Evolutionary conservation across 2,329 filamentous ascomycete genomes (phyloP), one percentile per base, ranked within the genome.

Genomic region (Microdochium bolleyi): DNA sequence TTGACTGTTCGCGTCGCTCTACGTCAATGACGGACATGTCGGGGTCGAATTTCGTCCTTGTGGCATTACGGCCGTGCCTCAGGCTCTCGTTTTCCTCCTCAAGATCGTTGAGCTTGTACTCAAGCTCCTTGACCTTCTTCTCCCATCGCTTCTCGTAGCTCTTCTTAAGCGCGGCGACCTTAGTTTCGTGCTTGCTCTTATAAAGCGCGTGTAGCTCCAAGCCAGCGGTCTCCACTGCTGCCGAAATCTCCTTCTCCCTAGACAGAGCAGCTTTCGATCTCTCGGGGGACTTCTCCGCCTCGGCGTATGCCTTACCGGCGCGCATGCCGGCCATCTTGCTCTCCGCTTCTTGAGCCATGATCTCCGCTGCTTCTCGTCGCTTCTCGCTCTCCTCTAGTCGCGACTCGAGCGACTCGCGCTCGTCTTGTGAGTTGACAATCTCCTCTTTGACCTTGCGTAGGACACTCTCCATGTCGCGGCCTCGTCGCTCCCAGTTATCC

Each of bases 101-200:
- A 11, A 92, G 77, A 46, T 87, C 81, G 48, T 84, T 83, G 46
- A 95, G 76, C 56, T 83, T 84, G 19, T 69, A 67, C 69, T 95
- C 88, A 2, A 96, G 80, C 61, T 92, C 88, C 52, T 82, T 82
- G 53, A 92, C 82, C 64, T 87, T 89, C 77, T 95, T 95, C 70
- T 95, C 90, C 82, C 90, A 94, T 52, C 92, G 85, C 49, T 82
- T 81, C 68, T 96, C 90, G 71, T 97, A 87, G 56, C 81, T 85
- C 71, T 86, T 85, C 73, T 87, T 97, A 58, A 99, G 77, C 3
- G 92, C 92, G 1, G 89, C 82, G 48, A 97, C 92, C 74, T 99
- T 99, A 57, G 86, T 89, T 73, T 97, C 92, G 67, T 99, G 94
- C 73, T 99, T 99, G 65, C 87, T 85, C 74, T 96, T 97, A 79